These are phyloP conservation scores for Phycomyces nitens DNA, from an alignment of 192 early-diverging fungal genomes.

Conservation along the genomic window DNA sequence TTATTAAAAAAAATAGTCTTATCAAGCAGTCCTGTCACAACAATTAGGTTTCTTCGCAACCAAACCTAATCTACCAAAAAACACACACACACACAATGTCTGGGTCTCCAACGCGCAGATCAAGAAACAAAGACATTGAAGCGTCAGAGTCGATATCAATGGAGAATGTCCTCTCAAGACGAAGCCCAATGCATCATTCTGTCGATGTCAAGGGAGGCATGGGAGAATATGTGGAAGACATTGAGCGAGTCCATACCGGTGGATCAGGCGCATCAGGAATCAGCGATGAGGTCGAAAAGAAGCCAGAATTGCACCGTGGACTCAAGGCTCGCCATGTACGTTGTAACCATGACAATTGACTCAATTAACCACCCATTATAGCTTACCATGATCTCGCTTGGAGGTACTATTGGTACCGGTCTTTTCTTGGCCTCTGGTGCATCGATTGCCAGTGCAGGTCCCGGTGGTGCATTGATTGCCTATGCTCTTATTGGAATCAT, in stretches of 20 bases:
- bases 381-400: conserved; percentile 61
- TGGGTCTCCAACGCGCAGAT: neutral
- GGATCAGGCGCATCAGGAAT: neutral
- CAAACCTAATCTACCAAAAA: too few relatives aligned
- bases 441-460: conserved; percentile 73
- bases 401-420: conserved; percentile 77
- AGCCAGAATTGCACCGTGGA: conserved; percentile 50
- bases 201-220: too few relatives aligned
- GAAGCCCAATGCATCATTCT: too few relatives aligned
- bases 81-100: neutral
- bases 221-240: neutral
- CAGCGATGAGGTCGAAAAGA: neutral
- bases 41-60: neutral
- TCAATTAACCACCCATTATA: neutral
- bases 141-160: neutral
- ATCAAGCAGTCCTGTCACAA: neutral
- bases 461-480: conserved; percentile 73
- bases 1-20: conserved; percentile 2
- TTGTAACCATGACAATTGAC: conserved; percentile 29
- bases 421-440: conserved; percentile 79
- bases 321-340: conserved; percentile 70
- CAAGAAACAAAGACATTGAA: neutral
- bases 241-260: neutral
- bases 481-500: conserved; percentile 68
- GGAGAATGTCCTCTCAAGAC: neutral